phyloP scores from a whole-genome alignment of 2,329 filamentous ascomycete genomes.

The Apiospora aurea region DNA sequence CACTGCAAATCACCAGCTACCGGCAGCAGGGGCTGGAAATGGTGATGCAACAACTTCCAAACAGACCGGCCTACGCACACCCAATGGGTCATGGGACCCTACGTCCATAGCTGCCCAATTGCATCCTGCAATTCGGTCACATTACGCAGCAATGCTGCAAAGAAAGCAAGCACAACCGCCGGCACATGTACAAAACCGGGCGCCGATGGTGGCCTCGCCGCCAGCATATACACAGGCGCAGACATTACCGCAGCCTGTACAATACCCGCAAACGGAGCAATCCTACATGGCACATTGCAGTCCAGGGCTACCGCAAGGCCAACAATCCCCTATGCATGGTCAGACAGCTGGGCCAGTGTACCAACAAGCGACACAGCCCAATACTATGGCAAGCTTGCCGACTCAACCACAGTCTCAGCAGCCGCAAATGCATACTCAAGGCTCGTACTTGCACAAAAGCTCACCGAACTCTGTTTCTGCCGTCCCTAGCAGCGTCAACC shows the following conservation, averaged over 20 bases:
- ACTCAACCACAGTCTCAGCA: neutral
- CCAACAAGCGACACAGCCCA: neutral
- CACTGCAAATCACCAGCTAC: neutral
- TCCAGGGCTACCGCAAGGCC: neutral
- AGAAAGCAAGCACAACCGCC: slow-evolving; percentile 27
- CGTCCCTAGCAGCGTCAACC: neutral
- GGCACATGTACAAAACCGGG: neutral
- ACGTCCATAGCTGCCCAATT: slow-evolving; percentile 31
- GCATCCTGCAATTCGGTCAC: slow-evolving; percentile 42
- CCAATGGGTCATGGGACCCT: slow-evolving; percentile 26
- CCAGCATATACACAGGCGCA: neutral
- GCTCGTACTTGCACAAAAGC: neutral
- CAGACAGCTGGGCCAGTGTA: neutral
- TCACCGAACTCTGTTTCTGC: neutral
- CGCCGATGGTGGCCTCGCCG: neutral
- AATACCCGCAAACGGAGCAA: slow-evolving; percentile 7
- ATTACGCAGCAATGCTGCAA: slow-evolving; percentile 41
- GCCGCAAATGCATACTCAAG: neutral
- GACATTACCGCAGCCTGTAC: neutral
- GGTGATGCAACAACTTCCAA: slow-evolving; percentile 3
- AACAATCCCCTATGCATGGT: neutral
- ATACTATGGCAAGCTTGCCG: neutral
- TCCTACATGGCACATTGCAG: neutral
- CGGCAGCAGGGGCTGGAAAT: neutral
- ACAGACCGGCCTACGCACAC: slow-evolving; percentile 22